phyloP scores from a whole-genome alignment of 2,329 filamentous ascomycete species.

The Aureobasidium sp. region DNA sequence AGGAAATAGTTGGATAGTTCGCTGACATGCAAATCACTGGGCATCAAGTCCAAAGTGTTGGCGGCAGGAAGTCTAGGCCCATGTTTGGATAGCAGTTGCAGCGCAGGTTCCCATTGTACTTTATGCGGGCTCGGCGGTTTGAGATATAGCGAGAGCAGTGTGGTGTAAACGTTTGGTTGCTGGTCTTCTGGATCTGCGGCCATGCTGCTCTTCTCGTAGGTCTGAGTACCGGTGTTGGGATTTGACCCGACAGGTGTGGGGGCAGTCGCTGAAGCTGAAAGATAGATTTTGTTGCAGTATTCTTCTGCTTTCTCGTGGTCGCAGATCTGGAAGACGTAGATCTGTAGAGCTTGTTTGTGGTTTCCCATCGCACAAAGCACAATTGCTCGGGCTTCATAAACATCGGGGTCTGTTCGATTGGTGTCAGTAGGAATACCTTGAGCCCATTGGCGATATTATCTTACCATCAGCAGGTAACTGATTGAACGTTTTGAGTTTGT shows the following conservation, averaged over 20 bases:
- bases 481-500: conserved; percentile 55
- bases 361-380: conserved; percentile 91
- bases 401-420: conserved; percentile 58
- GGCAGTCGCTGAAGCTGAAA: conserved; percentile 25
- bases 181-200: conserved; percentile 39
- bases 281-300: conserved; percentile 88
- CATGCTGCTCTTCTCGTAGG: conserved; percentile 25
- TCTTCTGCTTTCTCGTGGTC: conserved; percentile 89
- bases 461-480: conserved; percentile 73
- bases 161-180: conserved; percentile 82
- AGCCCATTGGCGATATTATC: conserved; percentile 23
- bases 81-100: conserved; percentile 84
- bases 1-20: conserved; percentile 87
- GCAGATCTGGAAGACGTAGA: conserved; percentile 91
- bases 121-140: conserved; percentile 66
- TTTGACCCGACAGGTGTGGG: neutral
- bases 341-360: conserved; percentile 91
- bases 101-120: conserved; percentile 60
- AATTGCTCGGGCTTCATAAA: conserved; percentile 84
- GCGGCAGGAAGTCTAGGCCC: conserved; percentile 83
- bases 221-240: conserved; percentile 8
- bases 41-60: conserved; percentile 80
- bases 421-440: neutral
- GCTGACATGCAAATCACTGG: conserved; percentile 66
- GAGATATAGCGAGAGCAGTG: conserved; percentile 81